Evolutionary conservation across 1,139 yeast species (phyloP).

Genomic region (Candida anutae): DNA sequence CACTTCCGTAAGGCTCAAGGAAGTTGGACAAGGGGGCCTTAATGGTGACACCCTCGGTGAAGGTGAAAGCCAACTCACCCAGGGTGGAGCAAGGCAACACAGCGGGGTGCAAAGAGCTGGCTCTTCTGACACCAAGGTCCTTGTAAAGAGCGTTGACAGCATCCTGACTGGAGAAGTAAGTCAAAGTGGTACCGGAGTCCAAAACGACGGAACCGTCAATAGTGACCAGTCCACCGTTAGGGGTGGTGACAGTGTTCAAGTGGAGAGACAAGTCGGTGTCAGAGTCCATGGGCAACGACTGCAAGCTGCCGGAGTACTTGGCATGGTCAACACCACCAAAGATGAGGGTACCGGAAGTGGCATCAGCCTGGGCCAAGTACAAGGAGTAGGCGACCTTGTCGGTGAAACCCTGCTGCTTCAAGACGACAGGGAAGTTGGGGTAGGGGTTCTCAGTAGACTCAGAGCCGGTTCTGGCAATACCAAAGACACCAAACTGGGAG

Average conservation of each 20-base stretch:
- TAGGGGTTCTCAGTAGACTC: no score
- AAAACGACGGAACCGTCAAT: neutral
- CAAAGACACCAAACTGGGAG: slow-evolving; percentile 51
- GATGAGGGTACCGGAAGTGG: slow-evolving; percentile 16
- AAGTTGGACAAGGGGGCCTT: slow-evolving; percentile 7
- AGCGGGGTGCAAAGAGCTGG: neutral
- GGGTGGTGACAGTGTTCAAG: neutral
- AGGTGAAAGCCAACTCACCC: slow-evolving; percentile 22
- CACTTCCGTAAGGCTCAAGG: neutral
- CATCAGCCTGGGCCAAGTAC: slow-evolving; percentile 35
- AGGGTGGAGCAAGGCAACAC: slow-evolving; percentile 1
- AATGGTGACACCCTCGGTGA: slow-evolving; percentile 13
- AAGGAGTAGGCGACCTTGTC: slow-evolving; percentile 25
- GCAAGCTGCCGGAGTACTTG: slow-evolving; percentile 12
- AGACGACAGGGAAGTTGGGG: slow-evolving; percentile 4
- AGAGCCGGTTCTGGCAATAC: no score
- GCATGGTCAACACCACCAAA: slow-evolving; percentile 15
- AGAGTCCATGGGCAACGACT: neutral
- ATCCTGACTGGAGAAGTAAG: neutral
- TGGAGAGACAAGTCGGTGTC: neutral
- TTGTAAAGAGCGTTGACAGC: neutral
- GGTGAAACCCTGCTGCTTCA: slow-evolving; percentile 20
- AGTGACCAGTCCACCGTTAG: neutral
- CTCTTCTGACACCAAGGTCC: neutral
- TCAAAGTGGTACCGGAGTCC: neutral